Base-by-base conservation (phyloP, 2,329 filamentous ascomycete species). In the Rosellinia necatrix region DNA sequence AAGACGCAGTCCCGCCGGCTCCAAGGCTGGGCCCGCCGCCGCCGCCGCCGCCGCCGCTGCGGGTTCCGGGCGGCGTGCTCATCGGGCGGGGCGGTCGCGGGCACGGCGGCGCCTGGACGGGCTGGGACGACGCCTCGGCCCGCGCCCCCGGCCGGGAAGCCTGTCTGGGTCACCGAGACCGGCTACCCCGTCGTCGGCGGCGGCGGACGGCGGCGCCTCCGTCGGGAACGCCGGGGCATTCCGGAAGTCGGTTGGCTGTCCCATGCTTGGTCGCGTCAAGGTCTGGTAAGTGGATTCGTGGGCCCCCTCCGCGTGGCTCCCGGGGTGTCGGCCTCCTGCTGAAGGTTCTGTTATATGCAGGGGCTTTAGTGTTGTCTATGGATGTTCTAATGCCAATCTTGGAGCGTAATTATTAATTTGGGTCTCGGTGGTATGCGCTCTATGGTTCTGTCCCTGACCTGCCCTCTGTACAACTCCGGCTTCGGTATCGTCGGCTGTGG, bases 91-190 rank as follows among this genome's bases (percentile, higher is more conserved):
- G 78, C 41, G 78, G 83, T 15, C 78, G 96, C 58, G 91, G 91
- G 49, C 92, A 96, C 74, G 91, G 96, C 70, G 92, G 96, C 71
- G 96, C 92, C 48, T 96, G 91, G 91, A 91, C 87, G 30, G 84
- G 84, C 49, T 92, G 85, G 80, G 84, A 85, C 70, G 91, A 96
- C 73, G 73, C 75, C 48, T 83, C 86, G 68, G 29, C 72, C 81
- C 60, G 74, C 70, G 13, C 86, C 78, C 40, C 80, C 83, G 30
- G 76, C 80, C 30, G 83, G 82, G 69, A 93, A 92, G 80, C 78
- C 83, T 15, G 82, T 96, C 65, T 94, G 90, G 90, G 82, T 96
- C 60, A 94, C 91, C 24, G 91, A 96, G 81, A 94, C 91, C 13
- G 92, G 92, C 62, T 94, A 90, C 85, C 91, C 92, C 44, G 85